Evolutionary conservation across 805 yeast genomes (phyloP).

Genomic region (Candida sithepensis): DNA sequence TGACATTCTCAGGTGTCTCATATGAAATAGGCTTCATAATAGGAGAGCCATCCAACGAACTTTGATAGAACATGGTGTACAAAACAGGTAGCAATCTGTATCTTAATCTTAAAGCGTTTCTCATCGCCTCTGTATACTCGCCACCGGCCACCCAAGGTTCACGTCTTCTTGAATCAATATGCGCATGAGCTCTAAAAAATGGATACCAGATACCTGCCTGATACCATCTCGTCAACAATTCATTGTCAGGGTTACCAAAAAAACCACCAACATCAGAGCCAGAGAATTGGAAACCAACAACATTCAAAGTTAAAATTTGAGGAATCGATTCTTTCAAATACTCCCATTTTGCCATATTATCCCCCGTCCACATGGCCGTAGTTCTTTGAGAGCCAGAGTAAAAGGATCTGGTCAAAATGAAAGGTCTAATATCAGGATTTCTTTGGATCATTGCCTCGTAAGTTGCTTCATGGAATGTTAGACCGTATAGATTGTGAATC

Average conservation of each 20-base stretch:
- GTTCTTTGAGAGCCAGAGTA: constrained; percentile 90
- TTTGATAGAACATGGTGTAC: constrained; percentile 72
- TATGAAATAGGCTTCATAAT: constrained; percentile 67
- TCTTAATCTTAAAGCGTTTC: constrained; percentile 69
- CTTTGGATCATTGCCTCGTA: constrained; percentile 59
- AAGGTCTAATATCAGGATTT: constrained; percentile 63
- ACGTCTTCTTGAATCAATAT: constrained; percentile 85
- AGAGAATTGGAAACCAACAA: constrained; percentile 84
- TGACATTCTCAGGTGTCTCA: constrained; percentile 44
- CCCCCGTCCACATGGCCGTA: constrained; percentile 98
- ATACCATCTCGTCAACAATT: constrained; percentile 87
- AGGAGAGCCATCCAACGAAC: constrained; percentile 62
- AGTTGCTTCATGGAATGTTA: constrained; percentile 78
- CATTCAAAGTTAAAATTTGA: constrained; percentile 77
- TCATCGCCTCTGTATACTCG: constrained; percentile 61
- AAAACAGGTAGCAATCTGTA: constrained; percentile 74
- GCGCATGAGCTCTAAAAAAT: constrained; percentile 95
- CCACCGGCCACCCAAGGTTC: constrained; percentile 90
- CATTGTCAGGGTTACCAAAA: constrained; percentile 83
- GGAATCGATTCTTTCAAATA: constrained; percentile 78
- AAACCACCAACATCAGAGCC: constrained; percentile 99
- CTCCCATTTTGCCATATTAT: constrained; percentile 91
- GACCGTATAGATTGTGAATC: constrained; percentile 81
- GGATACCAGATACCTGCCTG: constrained; percentile 97
- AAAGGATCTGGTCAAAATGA: constrained; percentile 79